Base-by-base conservation (phyloP, 176 grass and related monocot genomes). In the Pontederia crassipes region DNA sequence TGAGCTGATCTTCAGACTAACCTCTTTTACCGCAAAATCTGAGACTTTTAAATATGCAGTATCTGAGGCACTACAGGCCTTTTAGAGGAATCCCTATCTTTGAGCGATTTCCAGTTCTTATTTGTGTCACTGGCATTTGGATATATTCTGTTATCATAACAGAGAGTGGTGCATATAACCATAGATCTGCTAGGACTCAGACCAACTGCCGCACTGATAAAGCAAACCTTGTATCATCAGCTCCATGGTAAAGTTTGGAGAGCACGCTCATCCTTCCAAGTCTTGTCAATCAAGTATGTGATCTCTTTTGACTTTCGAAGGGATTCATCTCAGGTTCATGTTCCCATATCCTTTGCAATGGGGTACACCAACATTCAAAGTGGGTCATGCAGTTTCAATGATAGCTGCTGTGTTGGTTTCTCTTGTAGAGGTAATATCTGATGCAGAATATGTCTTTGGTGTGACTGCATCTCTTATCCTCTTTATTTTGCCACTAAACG, bases 291-390 rank as follows among this genome's bases (percentile, higher is more conserved):
- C 8, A 57, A 54, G 3, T 2, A 10, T 49, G 13, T n/a, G 20
- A 40, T 2, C 15, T 29, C 12, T 40, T n/a, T n/a, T 69, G 50
- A 10, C 35, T 61, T 61, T 46, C 8, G 3, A 70, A 2, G 2
- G 18, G n/a, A 45, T 15, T n/a, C 15, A 51, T 74, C 55, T 68
- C 77, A 83, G 80, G 80, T 68, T 83, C 67, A 83, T 74, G 50
- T 83, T 83, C 47, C 80, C 80, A 59, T 83, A 83, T 83, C 80
- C 80, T 69, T 78, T 83, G 65, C 69, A 83, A 64, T 83, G 80
- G 80, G 80, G 80, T 46, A 50, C 80, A 14, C 80, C 80, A 28
- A 83, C 80, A 17, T 83, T 83, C 59, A 53, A 83, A 65, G 74
- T 75, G 69, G 80, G 74, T 13, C 80, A 83, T 70, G 54, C 68